Conservation (phyloP, 2,329 filamentous ascomycete genomes). For the Leptosphaerulina australis region DNA sequence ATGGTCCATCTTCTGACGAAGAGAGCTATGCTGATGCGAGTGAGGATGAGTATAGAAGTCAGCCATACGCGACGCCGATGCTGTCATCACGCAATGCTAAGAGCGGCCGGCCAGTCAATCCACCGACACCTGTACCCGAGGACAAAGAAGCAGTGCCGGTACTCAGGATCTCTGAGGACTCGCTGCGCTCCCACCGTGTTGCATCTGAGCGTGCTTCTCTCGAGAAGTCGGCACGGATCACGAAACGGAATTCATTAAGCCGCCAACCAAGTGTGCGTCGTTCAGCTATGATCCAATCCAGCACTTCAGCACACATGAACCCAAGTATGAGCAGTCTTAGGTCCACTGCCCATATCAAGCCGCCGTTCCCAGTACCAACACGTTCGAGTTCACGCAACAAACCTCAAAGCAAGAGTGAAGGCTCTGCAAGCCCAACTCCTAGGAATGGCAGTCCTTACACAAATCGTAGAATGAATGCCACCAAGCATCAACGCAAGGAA, state of each 20-base stretch:
- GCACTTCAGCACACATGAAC: slow-evolving; percentile 73
- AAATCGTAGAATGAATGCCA: slow-evolving; percentile 50
- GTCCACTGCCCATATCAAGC: slow-evolving; percentile 54
- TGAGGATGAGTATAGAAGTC: slow-evolving; percentile 66
- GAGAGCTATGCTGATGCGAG: slow-evolving; percentile 66
- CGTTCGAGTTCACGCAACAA: slow-evolving; percentile 84
- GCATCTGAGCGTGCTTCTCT: slow-evolving; percentile 40
- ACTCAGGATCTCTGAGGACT: slow-evolving; percentile 42
- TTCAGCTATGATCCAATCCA: slow-evolving; percentile 79
- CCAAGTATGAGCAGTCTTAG: slow-evolving; percentile 66
- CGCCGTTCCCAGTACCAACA: slow-evolving; percentile 91
- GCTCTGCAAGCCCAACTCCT: slow-evolving; percentile 75
- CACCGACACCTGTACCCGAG: slow-evolving; percentile 52
- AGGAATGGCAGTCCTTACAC: slow-evolving; percentile 51
- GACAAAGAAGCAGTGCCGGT: slow-evolving; percentile 47
- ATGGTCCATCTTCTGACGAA: slow-evolving; percentile 63
- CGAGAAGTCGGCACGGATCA: slow-evolving; percentile 46
- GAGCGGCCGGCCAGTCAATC: slow-evolving; percentile 52
- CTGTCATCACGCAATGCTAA: slow-evolving; percentile 55
- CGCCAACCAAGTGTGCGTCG: slow-evolving; percentile 70
- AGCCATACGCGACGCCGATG: slow-evolving; percentile 53
- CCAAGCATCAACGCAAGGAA: slow-evolving; percentile 58
- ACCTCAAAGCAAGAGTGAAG: slow-evolving; percentile 72
- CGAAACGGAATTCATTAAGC: slow-evolving; percentile 42
- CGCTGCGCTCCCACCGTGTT: slow-evolving; percentile 27